Percentiles rank a stretch among this genome's conserved stretches.
phyloP scores from a whole-genome alignment of 176 grass and related monocot species.

The Paspalum vaginatum region DNA sequence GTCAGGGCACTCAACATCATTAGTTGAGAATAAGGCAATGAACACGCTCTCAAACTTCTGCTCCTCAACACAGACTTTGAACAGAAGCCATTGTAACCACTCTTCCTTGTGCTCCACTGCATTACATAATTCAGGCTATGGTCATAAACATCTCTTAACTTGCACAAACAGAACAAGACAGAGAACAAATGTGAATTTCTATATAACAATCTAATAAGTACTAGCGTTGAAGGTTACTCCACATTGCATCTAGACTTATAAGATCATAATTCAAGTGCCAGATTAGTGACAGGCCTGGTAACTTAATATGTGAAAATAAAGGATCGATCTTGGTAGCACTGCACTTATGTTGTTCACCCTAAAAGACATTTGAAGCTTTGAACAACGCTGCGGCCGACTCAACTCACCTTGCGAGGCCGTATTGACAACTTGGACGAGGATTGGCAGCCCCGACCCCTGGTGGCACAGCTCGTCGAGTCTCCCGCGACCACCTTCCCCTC shows the following conservation, averaged over 20 bases:
- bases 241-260: constrained; percentile 3
- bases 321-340: not conserved
- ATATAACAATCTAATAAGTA: not conserved
- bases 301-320: not conserved
- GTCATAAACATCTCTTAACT: not conserved
- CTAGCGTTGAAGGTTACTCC: not conserved
- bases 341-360: not conserved
- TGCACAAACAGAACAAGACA: not conserved
- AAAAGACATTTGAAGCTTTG: not conserved
- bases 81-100: constrained; percentile 91
- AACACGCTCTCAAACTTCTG: constrained; percentile 65
- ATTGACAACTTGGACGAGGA: constrained; percentile 57
- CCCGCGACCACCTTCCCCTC: constrained; percentile 48
- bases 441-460: constrained; percentile 41
- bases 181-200: not conserved
- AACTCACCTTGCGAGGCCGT: constrained; percentile 67
- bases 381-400: not conserved
- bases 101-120: constrained; percentile 83
- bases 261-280: not conserved
- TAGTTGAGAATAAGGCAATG: constrained; percentile 46
- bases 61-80: constrained; percentile 84
- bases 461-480: constrained; percentile 68
- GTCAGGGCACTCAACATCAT: constrained; percentile 31
- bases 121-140: constrained; percentile 36
- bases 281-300: not conserved